phyloP scores from a whole-genome alignment of 306 rosid genomes.

The Mucuna pruriens region DNA sequence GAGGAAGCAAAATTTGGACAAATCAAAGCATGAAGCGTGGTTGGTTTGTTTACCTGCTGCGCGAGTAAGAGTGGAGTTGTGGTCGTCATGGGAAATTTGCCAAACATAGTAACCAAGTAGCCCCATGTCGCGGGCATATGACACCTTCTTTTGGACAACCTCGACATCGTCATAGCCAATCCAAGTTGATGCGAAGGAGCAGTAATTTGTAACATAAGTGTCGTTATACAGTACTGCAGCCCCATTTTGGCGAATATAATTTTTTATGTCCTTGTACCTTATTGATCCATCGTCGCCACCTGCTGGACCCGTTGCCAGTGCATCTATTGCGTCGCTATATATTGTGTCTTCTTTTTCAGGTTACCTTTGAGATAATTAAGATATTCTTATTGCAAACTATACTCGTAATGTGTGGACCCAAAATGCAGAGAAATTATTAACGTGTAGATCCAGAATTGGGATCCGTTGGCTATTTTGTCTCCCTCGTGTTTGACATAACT shows the following conservation, averaged over 20 bases:
- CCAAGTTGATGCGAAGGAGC: conserved; percentile 38
- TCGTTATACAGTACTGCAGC: conserved; percentile 20
- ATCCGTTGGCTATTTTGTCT: too few relatives aligned
- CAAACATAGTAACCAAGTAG: conserved; percentile 39
- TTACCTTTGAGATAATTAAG: too few relatives aligned
- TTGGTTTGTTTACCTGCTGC: not conserved
- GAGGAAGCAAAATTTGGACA: too few relatives aligned
- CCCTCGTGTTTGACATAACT: too few relatives aligned
- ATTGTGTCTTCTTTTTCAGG: too few relatives aligned
- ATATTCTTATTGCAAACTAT: too few relatives aligned
- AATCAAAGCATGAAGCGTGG: not conserved
- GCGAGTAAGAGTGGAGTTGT: conserved; percentile 34
- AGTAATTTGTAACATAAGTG: conserved; percentile 43
- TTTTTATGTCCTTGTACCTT: conserved; percentile 25
- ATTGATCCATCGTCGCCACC: not conserved
- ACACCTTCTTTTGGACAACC: conserved; percentile 39
- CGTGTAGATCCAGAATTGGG: too few relatives aligned
- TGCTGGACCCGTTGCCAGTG: conserved; percentile 42
- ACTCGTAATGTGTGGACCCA: too few relatives aligned
- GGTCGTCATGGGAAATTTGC: conserved; percentile 31
- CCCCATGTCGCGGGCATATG: conserved; percentile 41
- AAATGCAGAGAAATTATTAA: too few relatives aligned
- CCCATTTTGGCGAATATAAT: not conserved
- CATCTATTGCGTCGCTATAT: too few relatives aligned
- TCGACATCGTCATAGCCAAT: conserved; percentile 46